Conservation (phyloP, 495 filamentous ascomycete species). For the Podospora fimiseda region DNA sequence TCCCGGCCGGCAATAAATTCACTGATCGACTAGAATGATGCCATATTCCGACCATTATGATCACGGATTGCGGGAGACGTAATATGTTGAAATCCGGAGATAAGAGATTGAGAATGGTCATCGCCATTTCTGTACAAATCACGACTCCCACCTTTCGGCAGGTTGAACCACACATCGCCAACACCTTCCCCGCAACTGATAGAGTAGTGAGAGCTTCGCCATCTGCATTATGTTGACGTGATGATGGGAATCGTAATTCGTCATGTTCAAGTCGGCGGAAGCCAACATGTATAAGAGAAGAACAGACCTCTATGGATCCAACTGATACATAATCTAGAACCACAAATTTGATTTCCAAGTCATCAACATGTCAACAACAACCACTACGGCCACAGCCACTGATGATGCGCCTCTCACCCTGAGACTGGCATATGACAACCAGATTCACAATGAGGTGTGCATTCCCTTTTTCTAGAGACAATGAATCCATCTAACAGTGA, state of each 20-base stretch:
- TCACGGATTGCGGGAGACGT: no score
- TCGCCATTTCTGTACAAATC: slow-evolving; percentile 22
- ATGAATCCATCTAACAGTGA: background rate
- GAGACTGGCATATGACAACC: slow-evolving; percentile 18
- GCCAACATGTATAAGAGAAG: background rate
- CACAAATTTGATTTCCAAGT: background rate
- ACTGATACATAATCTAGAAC: background rate
- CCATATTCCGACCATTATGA: background rate
- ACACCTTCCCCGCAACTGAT: background rate
- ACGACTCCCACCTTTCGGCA: slow-evolving; percentile 7
- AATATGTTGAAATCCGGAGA: background rate
- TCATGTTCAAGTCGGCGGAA: background rate
- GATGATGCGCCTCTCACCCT: slow-evolving; percentile 14
- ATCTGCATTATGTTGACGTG: slow-evolving; percentile 17
- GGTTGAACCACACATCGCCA: background rate
- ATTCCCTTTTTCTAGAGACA: background rate
- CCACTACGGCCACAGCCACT: slow-evolving; percentile 11
- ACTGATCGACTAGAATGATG: no score
- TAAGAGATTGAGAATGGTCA: background rate
- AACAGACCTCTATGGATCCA: background rate
- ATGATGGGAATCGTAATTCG: background rate
- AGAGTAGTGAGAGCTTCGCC: slow-evolving; percentile 3
- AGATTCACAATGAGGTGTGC: slow-evolving; percentile 18
- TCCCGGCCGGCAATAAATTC: slow-evolving; percentile 1
- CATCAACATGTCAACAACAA: slow-evolving; percentile 9